A percentile compares a stretch with the other conserved stretches of the same genome.
These are phyloP conservation scores for Nigrospora oryzae DNA, from an alignment of 2,329 filamentous ascomycete genomes.

Conservation along the genomic window DNA sequence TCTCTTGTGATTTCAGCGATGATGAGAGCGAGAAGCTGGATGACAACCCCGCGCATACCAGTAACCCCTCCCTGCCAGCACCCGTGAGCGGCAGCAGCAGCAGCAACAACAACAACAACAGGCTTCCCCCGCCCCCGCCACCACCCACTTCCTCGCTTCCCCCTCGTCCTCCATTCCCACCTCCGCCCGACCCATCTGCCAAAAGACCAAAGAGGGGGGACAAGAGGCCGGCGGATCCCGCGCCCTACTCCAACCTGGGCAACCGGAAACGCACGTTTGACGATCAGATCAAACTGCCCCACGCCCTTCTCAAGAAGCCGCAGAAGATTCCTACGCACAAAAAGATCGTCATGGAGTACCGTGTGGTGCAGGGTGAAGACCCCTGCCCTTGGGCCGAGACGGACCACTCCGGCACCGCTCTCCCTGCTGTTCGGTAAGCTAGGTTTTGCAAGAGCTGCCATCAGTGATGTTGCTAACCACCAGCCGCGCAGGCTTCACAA, in stretches of 20 bases:
- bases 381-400: constrained; percentile 54
- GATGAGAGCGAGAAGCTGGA: constrained; percentile 31
- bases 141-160: no score
- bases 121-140: no score
- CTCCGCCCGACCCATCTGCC: neutral
- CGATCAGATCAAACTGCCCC: constrained; percentile 56
- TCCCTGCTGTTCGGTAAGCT: constrained; percentile 50
- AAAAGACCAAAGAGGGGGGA: constrained; percentile 2
- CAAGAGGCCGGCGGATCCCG: constrained; percentile 18
- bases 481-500: constrained; percentile 61
- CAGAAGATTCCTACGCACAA: constrained; percentile 42
- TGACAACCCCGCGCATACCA: constrained; percentile 4
- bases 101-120: no score
- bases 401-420: constrained; percentile 44
- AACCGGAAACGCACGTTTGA: constrained; percentile 68
- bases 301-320: constrained; percentile 42
- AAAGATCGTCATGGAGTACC: constrained; percentile 44
- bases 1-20: constrained; percentile 69
- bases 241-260: constrained; percentile 40
- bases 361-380: constrained; percentile 28
- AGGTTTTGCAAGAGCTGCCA: neutral
- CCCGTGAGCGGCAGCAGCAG: neutral
- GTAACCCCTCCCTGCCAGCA: no score
- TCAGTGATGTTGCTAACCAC: neutral
- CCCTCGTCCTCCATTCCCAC: no score